A percentile compares a stretch with the other conserved stretches of the same genome.
Evolutionary conservation across 2,329 filamentous ascomycete species (phyloP).

Genomic region (Sclerotinia spermophila): DNA sequence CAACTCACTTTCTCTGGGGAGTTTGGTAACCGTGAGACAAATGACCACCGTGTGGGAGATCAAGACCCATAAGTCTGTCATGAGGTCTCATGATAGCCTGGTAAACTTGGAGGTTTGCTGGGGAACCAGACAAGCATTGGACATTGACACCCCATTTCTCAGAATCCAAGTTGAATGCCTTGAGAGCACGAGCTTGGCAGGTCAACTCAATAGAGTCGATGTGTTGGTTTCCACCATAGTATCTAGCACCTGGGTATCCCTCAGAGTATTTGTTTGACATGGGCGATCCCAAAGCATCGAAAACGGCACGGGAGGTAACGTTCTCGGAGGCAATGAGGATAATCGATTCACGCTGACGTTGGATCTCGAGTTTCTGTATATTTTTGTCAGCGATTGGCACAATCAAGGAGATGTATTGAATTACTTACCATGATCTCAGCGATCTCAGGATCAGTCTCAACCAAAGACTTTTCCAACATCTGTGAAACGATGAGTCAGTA

Average conservation of each 20-base stretch:
- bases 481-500: slow-evolving; percentile 41
- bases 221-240: slow-evolving; percentile 99
- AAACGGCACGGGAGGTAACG: slow-evolving; percentile 96
- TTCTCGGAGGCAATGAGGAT: slow-evolving; percentile 99
- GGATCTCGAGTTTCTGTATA: slow-evolving; percentile 77
- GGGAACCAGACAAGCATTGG: slow-evolving; percentile 86
- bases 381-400: slow-evolving; percentile 20
- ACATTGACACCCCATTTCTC: slow-evolving; percentile 99
- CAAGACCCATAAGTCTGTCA: slow-evolving; percentile 95
- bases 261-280: slow-evolving; percentile 99
- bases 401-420: background rate
- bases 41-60: slow-evolving; percentile 94
- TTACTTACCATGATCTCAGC: slow-evolving; percentile 86
- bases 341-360: slow-evolving; percentile 97
- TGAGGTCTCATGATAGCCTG: slow-evolving; percentile 95
- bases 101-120: slow-evolving; percentile 97
- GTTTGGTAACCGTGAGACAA: slow-evolving; percentile 98
- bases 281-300: slow-evolving; percentile 90
- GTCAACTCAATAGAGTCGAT: slow-evolving; percentile 95
- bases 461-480: slow-evolving; percentile 94
- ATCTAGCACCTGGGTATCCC: slow-evolving; percentile 95
- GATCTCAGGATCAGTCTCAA: slow-evolving; percentile 90
- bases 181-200: slow-evolving; percentile 89
- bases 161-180: slow-evolving; percentile 81
- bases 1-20: slow-evolving; percentile 75